Base-by-base conservation (phyloP, 2,329 filamentous ascomycete genomes). In the Epichloe scottii region DNA sequence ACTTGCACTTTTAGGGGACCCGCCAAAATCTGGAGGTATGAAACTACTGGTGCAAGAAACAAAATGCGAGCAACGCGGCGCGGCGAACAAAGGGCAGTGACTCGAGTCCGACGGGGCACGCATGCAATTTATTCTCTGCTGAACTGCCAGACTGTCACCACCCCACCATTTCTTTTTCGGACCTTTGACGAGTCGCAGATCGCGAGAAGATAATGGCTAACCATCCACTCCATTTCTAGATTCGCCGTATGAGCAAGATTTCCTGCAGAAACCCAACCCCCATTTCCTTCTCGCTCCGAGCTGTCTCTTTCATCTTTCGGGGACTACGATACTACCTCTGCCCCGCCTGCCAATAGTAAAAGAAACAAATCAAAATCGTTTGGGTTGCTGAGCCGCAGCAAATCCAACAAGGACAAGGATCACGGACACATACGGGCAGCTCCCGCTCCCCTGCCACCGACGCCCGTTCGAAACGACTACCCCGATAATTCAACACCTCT, bases 321-420 rank as follows among this genome's bases (percentile, higher is more conserved):
- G 50, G 76, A 79, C 44, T 63, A 68, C 62, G 76, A 79, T 50
- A 58, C 59, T 45, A 49, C 61, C 49, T 56, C 60, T 19, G 57
- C 55, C 60, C 68, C 55, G 17, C 59, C 64, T n/a, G n/a, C 39
- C 19, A 62, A 64, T 5, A 59, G 63, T 19, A 76, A 72, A 63
- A 77, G 71, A 60, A 66, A 61, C 57, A 81, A 80, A 58, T 69
- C 73, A 14, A 81, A 81, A 54, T 68, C 75, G 8, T 81, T 81
- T 62, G 69, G 69, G 19, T 65, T 77, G 23, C 63, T 81, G 15
- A 68, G 70, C 53, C 76, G 78, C 41, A 71, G 71, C 53, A 72
- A 68, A 56, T 81, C 78, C 17, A 66, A 73, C 52, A 72, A 71
- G 55, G 75, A 77, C 53, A 77, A 71, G 59, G 74, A 77, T 50